Conservation (phyloP, 2,329 filamentous ascomycete genomes). For the Hypocreales sp. region DNA sequence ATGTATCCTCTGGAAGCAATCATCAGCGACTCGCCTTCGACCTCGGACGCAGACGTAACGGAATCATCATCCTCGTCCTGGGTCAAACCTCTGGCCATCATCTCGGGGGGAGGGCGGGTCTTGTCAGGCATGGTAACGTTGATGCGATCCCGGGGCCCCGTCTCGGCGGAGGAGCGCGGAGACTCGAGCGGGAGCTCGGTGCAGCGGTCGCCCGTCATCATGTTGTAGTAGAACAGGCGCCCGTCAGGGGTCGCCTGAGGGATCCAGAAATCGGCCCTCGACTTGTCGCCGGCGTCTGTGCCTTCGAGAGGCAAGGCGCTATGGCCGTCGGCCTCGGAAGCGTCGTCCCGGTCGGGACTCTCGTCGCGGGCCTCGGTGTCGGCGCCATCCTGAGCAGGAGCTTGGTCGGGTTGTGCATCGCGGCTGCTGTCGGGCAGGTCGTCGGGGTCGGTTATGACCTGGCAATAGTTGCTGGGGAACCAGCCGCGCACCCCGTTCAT, state of each 20-base stretch:
- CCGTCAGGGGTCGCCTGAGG: constrained; percentile 92
- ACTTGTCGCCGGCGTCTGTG: constrained; percentile 45
- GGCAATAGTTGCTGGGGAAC: constrained; percentile 99
- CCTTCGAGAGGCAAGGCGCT: constrained; percentile 55
- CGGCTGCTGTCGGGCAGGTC: constrained; percentile 50
- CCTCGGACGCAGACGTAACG: constrained; percentile 66
- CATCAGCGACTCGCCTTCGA: constrained; percentile 60
- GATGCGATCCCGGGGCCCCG: constrained; percentile 73
- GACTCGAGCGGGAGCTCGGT: constrained; percentile 92
- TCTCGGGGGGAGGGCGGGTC: constrained; percentile 75
- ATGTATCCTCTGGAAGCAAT: constrained; percentile 52
- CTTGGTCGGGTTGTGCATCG: constrained; percentile 36
- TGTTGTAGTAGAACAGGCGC: constrained; percentile 94
- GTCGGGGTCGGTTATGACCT: constrained; percentile 63
- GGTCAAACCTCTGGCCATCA: constrained; percentile 71
- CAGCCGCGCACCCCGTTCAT: constrained; percentile 94
- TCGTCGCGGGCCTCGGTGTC: constrained; percentile 54
- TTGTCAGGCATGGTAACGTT: constrained; percentile 81
- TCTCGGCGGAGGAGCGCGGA: constrained; percentile 64
- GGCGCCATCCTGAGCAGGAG: constrained; percentile 47
- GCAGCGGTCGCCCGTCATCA: constrained; percentile 84
- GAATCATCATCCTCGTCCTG: constrained; percentile 87
- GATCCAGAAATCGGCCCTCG: constrained; percentile 94
- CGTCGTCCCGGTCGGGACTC: constrained; percentile 50
- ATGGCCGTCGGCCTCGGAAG: constrained; percentile 44